Evolutionary conservation across 2,329 filamentous ascomycete species (phyloP).

Genomic region (Ophiostoma sp.): DNA sequence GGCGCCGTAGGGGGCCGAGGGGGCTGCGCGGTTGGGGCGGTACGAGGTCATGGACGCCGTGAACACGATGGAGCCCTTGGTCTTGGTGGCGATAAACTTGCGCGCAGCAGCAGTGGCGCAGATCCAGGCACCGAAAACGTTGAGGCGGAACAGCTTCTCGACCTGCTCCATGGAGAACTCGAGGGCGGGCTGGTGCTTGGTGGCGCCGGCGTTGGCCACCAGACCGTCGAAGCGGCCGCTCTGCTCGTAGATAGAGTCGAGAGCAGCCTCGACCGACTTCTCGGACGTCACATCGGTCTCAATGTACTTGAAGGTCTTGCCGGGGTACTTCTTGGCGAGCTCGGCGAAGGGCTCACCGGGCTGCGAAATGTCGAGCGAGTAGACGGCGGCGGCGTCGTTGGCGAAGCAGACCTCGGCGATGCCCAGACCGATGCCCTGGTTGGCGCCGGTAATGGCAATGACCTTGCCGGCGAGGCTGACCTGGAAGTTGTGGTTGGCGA

Average conservation of each 20-base stretch:
- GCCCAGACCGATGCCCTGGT: constrained; percentile 48
- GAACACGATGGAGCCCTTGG: constrained; percentile 45
- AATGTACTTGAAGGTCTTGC: constrained; percentile 44
- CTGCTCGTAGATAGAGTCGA: constrained; percentile 43
- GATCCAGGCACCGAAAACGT: constrained; percentile 49
- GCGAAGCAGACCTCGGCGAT: constrained; percentile 49
- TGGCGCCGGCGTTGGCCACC: constrained; percentile 45
- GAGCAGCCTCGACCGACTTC: constrained; percentile 42
- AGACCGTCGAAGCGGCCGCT: constrained; percentile 46
- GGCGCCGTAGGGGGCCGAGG: constrained; percentile 50
- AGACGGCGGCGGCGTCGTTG: constrained; percentile 44
- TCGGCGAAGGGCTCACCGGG: constrained; percentile 42
- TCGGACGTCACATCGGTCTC: constrained; percentile 49
- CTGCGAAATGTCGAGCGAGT: constrained; percentile 44
- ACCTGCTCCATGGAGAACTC: constrained; percentile 44
- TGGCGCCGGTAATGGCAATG: too few species aligned
- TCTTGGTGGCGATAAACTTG: constrained; percentile 41
- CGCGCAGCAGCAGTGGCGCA: constrained; percentile 49
- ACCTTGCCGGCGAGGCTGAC: constrained; percentile 42
- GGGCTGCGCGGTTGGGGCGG: constrained; percentile 51
- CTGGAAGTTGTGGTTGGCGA: constrained; percentile 39
- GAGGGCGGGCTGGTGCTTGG: constrained; percentile 49
- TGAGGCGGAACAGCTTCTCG: constrained; percentile 47
- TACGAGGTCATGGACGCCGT: constrained; percentile 51
- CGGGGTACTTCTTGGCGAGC: constrained; percentile 44